A percentile compares a stretch with the other conserved stretches of the same genome.
Evolutionary conservation across 1,284 basidiomycete genomes (phyloP).

Genomic region (Boletus sp.): DNA sequence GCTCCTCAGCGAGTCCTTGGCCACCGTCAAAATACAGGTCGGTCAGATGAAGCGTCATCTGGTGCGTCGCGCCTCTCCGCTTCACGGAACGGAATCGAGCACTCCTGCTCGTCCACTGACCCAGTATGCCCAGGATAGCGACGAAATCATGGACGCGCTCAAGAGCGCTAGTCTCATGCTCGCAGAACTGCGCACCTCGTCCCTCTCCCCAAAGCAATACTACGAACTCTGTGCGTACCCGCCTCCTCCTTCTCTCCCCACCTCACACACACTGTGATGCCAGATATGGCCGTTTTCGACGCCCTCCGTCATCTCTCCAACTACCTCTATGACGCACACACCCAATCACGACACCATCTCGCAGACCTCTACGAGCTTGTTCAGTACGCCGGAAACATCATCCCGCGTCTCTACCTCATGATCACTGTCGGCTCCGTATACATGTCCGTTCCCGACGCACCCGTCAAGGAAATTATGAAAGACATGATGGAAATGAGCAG

Average conservation of each 20-base stretch:
- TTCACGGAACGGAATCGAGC: neutral
- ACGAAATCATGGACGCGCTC: conserved; percentile 96
- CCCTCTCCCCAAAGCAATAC: conserved; percentile 93
- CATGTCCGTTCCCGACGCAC: conserved; percentile 95
- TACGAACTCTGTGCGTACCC: conserved; percentile 88
- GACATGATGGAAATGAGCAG: conserved; percentile 99
- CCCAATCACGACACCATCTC: conserved; percentile 85
- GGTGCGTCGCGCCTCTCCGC: conserved; percentile 44
- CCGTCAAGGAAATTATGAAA: conserved; percentile 98
- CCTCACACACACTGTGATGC: conserved; percentile 2
- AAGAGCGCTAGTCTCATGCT: conserved; percentile 96
- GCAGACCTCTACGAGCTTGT: conserved; percentile 98
- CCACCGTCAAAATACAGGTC: conserved; percentile 90
- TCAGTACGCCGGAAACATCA: conserved; percentile 94
- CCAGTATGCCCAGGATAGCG: conserved; percentile 65
- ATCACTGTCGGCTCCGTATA: conserved; percentile 97
- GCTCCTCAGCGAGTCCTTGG: conserved; percentile 79
- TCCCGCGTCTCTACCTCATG: conserved; percentile 95
- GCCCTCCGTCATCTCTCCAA: conserved; percentile 91
- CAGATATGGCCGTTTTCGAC: conserved; percentile 97
- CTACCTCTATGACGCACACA: conserved; percentile 93
- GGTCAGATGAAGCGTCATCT: conserved; percentile 93
- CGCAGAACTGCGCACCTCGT: conserved; percentile 90
- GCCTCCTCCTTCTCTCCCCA: neutral
- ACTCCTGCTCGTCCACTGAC: neutral